phyloP scores from a whole-genome alignment of 768 basidiomycete species.

The Leccinum imitatum region DNA sequence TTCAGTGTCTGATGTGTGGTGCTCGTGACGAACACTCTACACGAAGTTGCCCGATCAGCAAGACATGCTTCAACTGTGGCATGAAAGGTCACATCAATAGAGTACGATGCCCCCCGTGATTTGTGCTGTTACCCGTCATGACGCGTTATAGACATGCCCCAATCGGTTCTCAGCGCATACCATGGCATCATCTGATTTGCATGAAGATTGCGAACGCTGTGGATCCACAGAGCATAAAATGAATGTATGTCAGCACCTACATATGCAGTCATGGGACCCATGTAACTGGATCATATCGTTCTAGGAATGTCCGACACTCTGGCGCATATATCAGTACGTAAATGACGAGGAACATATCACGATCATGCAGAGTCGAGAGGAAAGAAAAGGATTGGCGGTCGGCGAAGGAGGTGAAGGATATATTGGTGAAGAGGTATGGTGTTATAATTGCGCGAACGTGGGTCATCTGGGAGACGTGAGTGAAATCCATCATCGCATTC shows the following conservation, averaged over 20 bases:
- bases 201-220: conserved; percentile 67
- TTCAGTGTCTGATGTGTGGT: conserved; percentile 78
- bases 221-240: conserved; percentile 60
- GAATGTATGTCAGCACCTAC: conserved; percentile 45
- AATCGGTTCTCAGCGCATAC: conserved; percentile 44
- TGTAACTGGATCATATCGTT: neutral
- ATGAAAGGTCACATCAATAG: conserved; percentile 81
- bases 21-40: conserved; percentile 78
- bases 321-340: conserved; percentile 78
- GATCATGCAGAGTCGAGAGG: conserved; percentile 46
- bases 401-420: conserved; percentile 80
- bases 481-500: conserved; percentile 7
- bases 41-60: conserved; percentile 75
- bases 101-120: conserved; percentile 33
- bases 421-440: conserved; percentile 73
- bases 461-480: conserved; percentile 83
- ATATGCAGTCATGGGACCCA: neutral
- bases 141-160: conserved; percentile 58
- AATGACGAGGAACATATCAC: conserved; percentile 48
- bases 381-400: conserved; percentile 48
- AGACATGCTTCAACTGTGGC: conserved; percentile 76
- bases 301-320: conserved; percentile 82
- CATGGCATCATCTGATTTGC: conserved; percentile 21
- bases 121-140: conserved; percentile 1
- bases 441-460: conserved; percentile 71